Evolutionary conservation across 768 basidiomycete genomes (phyloP).

Genomic region (Serendipita vermifera): DNA sequence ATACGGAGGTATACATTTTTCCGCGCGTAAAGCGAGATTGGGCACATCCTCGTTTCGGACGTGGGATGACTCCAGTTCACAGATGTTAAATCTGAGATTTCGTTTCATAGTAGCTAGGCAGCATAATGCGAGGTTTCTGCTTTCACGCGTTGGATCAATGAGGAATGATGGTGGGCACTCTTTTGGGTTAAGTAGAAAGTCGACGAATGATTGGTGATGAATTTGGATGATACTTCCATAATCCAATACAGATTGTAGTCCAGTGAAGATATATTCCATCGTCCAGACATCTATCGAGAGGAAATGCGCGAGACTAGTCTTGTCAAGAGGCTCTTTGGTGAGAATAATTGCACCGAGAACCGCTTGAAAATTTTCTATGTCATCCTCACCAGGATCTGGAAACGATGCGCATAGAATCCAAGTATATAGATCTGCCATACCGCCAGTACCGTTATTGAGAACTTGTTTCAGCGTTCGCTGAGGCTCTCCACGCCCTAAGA

Average conservation of each 20-base stretch:
- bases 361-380: not conserved
- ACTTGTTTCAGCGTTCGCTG: not conserved
- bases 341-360: not conserved
- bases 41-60: not conserved
- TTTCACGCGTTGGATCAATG: too few species aligned
- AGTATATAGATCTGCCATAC: not conserved
- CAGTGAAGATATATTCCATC: not conserved
- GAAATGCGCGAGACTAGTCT: not conserved
- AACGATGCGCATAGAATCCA: not conserved
- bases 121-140: not conserved
- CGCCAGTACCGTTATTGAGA: not conserved
- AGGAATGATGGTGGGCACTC: not conserved
- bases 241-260: not conserved
- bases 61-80: not conserved
- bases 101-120: not conserved
- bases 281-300: not conserved
- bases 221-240: not conserved
- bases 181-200: not conserved
- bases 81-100: not conserved
- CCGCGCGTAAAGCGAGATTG: not conserved
- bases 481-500: not conserved
- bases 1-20: not conserved
- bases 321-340: not conserved
- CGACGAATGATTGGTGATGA: constrained; percentile 7
- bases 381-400: not conserved